Conservation (phyloP, 2,329 filamentous ascomycete species). For the Lasiodiplodia citricola region DNA sequence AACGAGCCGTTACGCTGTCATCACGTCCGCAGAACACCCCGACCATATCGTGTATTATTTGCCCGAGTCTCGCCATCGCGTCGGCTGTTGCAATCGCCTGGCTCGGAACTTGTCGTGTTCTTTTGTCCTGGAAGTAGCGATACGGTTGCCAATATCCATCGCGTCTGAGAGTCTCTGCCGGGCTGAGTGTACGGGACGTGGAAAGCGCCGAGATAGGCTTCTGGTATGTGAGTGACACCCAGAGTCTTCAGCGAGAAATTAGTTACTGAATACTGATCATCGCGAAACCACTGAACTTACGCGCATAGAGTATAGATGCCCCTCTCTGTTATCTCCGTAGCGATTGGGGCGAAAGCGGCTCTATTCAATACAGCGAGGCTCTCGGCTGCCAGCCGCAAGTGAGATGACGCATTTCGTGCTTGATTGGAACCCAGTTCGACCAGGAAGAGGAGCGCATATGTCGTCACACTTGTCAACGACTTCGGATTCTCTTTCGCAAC, state of each 20-base stretch:
- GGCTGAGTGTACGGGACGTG: slow-evolving; percentile 28
- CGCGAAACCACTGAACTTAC: slow-evolving; percentile 14
- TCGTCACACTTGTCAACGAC: slow-evolving; percentile 31
- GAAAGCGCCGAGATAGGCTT: slow-evolving; percentile 31
- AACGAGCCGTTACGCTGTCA: slow-evolving; percentile 31
- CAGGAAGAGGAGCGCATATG: slow-evolving; percentile 37
- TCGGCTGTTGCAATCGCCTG: slow-evolving; percentile 33
- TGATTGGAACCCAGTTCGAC: slow-evolving; percentile 34
- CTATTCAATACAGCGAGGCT: slow-evolving; percentile 25
- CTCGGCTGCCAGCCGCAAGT: slow-evolving; percentile 33
- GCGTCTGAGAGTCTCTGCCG: slow-evolving; percentile 30
- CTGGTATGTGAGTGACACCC: slow-evolving; percentile 34
- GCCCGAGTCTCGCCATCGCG: slow-evolving; percentile 31
- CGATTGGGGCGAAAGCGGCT: slow-evolving; percentile 22
- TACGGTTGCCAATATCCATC: slow-evolving; percentile 35
- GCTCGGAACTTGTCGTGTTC: slow-evolving; percentile 29
- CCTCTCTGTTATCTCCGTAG: slow-evolving; percentile 30
- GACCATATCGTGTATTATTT: slow-evolving; percentile 33
- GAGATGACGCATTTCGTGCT: slow-evolving; percentile 34
- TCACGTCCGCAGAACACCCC: slow-evolving; percentile 33
- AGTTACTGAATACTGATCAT: background rate
- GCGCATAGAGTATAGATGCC: slow-evolving; percentile 32
- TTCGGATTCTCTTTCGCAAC: slow-evolving; percentile 29
- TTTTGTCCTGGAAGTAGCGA: slow-evolving; percentile 31
- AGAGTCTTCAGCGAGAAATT: slow-evolving; percentile 23